These are phyloP conservation scores for Jaenimonas drosophilae DNA, from an alignment of 208 protist genomes.

Conservation along the genomic window DNA sequence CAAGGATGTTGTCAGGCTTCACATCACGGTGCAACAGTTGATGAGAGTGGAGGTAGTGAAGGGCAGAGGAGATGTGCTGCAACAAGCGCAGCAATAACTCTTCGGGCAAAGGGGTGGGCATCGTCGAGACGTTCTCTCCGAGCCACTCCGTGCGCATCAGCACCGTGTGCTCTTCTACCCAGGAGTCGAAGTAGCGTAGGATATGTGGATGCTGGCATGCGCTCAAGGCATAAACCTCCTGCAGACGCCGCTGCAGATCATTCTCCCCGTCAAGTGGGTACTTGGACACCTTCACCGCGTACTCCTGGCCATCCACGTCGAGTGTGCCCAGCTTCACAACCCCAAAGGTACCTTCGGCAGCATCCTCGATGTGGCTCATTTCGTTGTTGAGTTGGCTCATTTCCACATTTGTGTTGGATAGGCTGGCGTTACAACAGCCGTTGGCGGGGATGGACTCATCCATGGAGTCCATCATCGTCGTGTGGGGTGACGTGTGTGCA, in stretches of 20 bases:
- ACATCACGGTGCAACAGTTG: constrained; percentile 82
- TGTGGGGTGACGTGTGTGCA: too few species aligned
- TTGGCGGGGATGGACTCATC: too few species aligned
- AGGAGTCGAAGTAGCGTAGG: constrained; percentile 77
- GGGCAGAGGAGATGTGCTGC: constrained; percentile 52
- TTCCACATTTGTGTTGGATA: constrained; percentile 4
- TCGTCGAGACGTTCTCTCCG: constrained; percentile 22
- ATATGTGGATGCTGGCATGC: constrained; percentile 64
- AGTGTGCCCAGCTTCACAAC: constrained; percentile 41
- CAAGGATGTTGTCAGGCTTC: constrained; percentile 71
- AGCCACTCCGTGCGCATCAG: constrained; percentile 74
- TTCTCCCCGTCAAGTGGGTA: constrained; percentile 54
- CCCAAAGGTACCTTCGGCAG: constrained; percentile 61
- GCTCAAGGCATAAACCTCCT: constrained; percentile 72
- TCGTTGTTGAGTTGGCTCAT: constrained; percentile 66
- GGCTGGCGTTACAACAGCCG: too few species aligned
- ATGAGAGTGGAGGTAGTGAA: constrained; percentile 63
- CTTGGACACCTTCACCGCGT: constrained; percentile 78
- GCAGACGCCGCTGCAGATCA: constrained; percentile 69
- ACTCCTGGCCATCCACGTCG: constrained; percentile 49
- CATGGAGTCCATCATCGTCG: too few species aligned
- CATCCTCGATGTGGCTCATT: constrained; percentile 58
- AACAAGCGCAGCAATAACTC: constrained; percentile 28
- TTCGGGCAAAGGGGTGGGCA: constrained; percentile 35
- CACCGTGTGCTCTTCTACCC: constrained; percentile 74